Evolutionary conservation across 176 grass and related monocot species (phyloP).

Genomic region (Urochloa ruziziensis): DNA sequence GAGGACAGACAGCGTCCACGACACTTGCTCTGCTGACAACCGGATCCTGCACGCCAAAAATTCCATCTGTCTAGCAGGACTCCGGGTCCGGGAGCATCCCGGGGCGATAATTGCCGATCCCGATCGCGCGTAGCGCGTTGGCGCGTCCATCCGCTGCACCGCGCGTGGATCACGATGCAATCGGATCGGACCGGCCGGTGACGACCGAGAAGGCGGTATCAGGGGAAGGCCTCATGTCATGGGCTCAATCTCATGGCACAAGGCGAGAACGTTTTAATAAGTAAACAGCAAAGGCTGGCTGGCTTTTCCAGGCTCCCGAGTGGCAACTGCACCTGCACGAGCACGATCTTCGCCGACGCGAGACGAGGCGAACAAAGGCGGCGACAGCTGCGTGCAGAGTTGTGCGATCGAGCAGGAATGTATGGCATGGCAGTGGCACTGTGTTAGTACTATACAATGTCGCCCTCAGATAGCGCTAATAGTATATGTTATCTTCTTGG

Average conservation of each 20-base stretch:
- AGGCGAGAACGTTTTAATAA: background rate
- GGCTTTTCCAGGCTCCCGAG: background rate
- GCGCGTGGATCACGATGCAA: background rate
- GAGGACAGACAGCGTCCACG: background rate
- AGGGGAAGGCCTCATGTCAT: background rate
- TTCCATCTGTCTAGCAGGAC: background rate
- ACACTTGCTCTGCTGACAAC: background rate
- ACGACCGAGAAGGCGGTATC: background rate
- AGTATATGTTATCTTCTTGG: background rate
- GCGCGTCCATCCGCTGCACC: background rate
- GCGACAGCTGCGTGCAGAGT: background rate
- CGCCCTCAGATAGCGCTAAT: background rate
- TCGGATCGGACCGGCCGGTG: background rate
- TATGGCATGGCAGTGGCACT: slow-evolving; percentile 2
- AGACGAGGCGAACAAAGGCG: background rate
- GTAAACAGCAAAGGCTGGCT: background rate
- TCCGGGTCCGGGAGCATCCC: background rate
- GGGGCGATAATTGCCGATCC: background rate
- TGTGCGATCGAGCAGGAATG: background rate
- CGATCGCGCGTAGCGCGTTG: background rate
- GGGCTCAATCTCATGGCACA: background rate
- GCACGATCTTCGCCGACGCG: background rate
- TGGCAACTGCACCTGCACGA: background rate
- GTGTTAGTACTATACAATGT: background rate
- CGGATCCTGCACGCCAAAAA: background rate